Evolutionary conservation across 2,329 filamentous ascomycete species (phyloP).

Genomic region (Sporothrix schenckii): DNA sequence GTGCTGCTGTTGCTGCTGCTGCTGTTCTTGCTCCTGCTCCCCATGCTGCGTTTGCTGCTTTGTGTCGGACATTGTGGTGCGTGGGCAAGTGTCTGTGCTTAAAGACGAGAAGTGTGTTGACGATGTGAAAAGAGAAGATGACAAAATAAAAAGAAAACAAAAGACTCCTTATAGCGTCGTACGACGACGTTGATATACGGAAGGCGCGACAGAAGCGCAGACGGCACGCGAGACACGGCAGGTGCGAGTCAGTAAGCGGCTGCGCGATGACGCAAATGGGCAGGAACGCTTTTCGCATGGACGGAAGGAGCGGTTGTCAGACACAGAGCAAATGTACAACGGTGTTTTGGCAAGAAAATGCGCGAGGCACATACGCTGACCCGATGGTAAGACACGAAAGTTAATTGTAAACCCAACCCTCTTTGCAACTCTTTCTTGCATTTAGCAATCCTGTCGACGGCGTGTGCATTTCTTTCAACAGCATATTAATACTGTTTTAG

Average conservation of each 20-base stretch:
- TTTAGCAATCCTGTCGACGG: not conserved
- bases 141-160: not conserved
- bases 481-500: slow-evolving; percentile 6
- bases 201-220: not conserved
- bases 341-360: not conserved
- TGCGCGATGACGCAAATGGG: slow-evolving; percentile 21
- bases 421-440: no score
- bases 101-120: not conserved
- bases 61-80: slow-evolving; percentile 3
- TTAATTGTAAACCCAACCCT: no score
- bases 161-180: no score
- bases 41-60: not conserved
- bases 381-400: no score
- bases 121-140: not conserved
- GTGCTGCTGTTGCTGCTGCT: not conserved
- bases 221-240: not conserved
- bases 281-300: slow-evolving; percentile 1
- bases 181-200: no score
- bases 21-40: not conserved
- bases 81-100: not conserved
- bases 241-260: slow-evolving; percentile 13
- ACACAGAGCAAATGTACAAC: not conserved
- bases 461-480: not conserved
- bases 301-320: slow-evolving; percentile 11
- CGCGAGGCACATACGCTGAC: not conserved